Conservation (phyloP, 495 filamentous ascomycete genomes). For the Cudoniella acicularis region DNA sequence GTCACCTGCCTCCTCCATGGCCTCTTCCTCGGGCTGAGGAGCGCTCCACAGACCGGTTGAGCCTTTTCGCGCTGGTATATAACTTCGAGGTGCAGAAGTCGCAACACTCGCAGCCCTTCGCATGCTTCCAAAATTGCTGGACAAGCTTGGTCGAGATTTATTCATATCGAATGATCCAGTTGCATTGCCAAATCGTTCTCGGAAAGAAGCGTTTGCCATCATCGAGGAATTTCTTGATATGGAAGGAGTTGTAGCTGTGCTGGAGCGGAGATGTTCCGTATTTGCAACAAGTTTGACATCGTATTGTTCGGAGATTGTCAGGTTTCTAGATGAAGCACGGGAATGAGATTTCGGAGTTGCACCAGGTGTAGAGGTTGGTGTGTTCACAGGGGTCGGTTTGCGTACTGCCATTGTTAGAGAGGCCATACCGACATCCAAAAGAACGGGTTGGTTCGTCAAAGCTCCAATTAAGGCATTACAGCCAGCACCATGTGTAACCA, state of each 20-base stretch:
- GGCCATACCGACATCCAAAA: constrained; percentile 85
- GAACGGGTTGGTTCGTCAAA: constrained; percentile 80
- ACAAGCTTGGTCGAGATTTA: constrained; percentile 18
- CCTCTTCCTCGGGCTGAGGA: constrained; percentile 28
- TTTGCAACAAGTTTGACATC: constrained; percentile 73
- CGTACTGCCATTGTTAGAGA: constrained; percentile 87
- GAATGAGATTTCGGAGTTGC: constrained; percentile 23
- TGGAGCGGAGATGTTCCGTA: constrained; percentile 73
- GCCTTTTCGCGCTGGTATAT: constrained; percentile 13
- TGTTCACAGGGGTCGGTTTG: constrained; percentile 39
- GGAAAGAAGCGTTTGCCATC: constrained; percentile 20
- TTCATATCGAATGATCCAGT: constrained; percentile 29
- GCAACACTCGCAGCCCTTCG: constrained; percentile 23
- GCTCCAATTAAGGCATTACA: constrained; percentile 95
- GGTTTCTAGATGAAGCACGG: constrained; percentile 36
- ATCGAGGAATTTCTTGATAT: constrained; percentile 22
- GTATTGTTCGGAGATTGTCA: constrained; percentile 56
- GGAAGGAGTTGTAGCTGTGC: constrained; percentile 28
- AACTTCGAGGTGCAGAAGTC: constrained; percentile 15
- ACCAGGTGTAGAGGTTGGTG: constrained; percentile 24
- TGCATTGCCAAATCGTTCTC: constrained; percentile 11
- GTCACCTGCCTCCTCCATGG: constrained; percentile 37
- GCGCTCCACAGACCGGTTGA: constrained; percentile 32
- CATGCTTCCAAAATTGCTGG: constrained; percentile 21
- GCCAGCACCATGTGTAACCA: constrained; percentile 96